Base-by-base conservation (phyloP, 345 rosid species). In the Populus simonii region DNA sequence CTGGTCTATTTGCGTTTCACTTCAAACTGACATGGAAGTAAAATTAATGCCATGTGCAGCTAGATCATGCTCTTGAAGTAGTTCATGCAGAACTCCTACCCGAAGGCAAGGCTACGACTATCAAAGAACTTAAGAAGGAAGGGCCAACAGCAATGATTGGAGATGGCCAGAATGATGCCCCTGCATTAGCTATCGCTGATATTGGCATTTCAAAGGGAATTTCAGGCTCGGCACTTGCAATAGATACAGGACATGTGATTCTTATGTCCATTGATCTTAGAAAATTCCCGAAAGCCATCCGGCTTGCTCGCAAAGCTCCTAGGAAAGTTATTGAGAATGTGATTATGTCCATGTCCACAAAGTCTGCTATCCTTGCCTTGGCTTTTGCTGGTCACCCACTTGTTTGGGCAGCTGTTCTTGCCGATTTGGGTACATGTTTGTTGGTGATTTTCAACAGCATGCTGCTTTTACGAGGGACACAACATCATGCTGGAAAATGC, bases 201-300 rank as follows among this genome's bases (percentile, higher is more conserved):
- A 89, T 93, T 31, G 99, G 99, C 8, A 91, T 96, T 23, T 93
- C 99, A 0, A 96, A 91, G 99, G 98, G 99, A 1, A 69, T 96
- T 57, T 93, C 98, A 0, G 96, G 98, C 68, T 96, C 99, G 0
- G 94, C 99, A 2, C 95, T 92, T 17, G 97, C 97, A 39, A 92
- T 89, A 20, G 93, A 96, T 80, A 93, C 98, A 0, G 97, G 95
- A 7, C 80, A 96, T 11, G 77, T 93, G 12, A 87, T 96, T 79
- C 88, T 93, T 4, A 93, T 96, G 98, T 91, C 97, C 1, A 92
- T 92, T 68, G 99, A 93, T 68, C 83, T 93, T 5, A 84, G 94
- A 70, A 91, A 89, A 74, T 86, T 93, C 45, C 95, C 99, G 0
- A 84, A 88, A 73, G 93, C 90, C 1, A 89, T 96, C 77, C 69